Evolutionary conservation across 192 early-diverging fungal species (phyloP).

Genomic region (Coemansia sp.): DNA sequence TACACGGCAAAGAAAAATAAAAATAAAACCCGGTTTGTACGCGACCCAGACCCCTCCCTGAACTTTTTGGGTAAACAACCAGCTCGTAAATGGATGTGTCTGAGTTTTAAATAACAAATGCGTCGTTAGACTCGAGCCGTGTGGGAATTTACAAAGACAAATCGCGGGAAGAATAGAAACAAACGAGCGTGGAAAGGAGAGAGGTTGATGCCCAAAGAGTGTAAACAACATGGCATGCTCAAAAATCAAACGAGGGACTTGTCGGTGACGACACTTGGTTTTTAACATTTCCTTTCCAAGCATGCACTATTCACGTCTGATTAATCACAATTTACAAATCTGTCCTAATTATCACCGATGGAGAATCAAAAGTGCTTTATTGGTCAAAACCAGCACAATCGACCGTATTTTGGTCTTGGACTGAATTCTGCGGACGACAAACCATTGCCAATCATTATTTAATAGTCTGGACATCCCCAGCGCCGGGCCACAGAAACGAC

Average conservation of each 20-base stretch:
- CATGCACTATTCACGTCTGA: background rate
- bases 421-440: too few relatives aligned
- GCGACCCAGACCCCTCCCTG: too few relatives aligned
- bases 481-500: background rate
- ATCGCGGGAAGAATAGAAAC: background rate
- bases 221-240: too few relatives aligned
- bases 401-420: background rate
- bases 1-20: too few relatives aligned
- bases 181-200: background rate
- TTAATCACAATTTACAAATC: slow-evolving; percentile 1
- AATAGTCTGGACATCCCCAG: too few relatives aligned
- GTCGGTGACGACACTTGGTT: background rate
- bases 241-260: too few relatives aligned
- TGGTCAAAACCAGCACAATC: background rate
- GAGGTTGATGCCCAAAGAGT: too few relatives aligned
- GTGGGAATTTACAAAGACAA: slow-evolving; percentile 3
- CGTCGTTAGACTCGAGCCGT: background rate
- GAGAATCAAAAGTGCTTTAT: background rate
- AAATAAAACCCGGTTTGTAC: too few relatives aligned
- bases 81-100: background rate
- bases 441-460: too few relatives aligned
- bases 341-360: background rate
- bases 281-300: background rate
- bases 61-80: background rate
- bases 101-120: slow-evolving; percentile 8